Evolutionary conservation across 768 basidiomycete species (phyloP), one percentile per base, ranked within the genome.

Genomic region (Coprinellus aureogranulatus): DNA sequence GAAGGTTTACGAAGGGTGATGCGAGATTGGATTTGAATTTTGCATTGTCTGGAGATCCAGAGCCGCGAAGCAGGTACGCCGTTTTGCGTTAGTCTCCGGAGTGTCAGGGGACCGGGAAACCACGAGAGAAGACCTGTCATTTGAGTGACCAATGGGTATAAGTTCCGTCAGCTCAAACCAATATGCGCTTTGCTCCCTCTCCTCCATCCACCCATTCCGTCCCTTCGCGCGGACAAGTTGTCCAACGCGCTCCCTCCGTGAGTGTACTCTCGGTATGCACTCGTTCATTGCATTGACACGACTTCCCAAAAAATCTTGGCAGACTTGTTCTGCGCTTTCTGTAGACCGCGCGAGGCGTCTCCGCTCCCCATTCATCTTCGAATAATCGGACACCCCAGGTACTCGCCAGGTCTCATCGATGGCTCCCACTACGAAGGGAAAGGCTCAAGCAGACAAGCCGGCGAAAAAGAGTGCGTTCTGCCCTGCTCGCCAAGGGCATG

Each of bases 101-200:
- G 77, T 77, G 73, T 64, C 70, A 65, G 76, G 75, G 75, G 75
- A 65, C 73, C 64, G 42, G 60, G 59, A 68, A 65, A 63, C 64
- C 65, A 73, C 71, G 72, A 78, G 77, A 73, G 76, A 77, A 78
- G 76, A 68, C 70, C 76, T 76, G 77, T 77, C 78, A 79, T 70
- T 75, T 74, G 70, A 68, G 73, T 73, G 69, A 62, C 63, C 67
- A 63, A 62, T 64, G 76, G 68, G 75, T 83, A 83, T 83, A 84
- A 84, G 82, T 80, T 77, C 81, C 81, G 82, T 73, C 72, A 75
- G 75, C 70, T 72, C 74, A 69, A 76, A 72, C 73, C 72, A 78
- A 30, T 75, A 80, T 80, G 76, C 70, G 66, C 64, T 62, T 62
- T 64, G 69, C 71, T 72, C 77, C 77, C 75, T 77, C 74, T 72